Evolutionary conservation across 2,329 filamentous ascomycete genomes (phyloP).

Genomic region (Diaporthe amygdali): DNA sequence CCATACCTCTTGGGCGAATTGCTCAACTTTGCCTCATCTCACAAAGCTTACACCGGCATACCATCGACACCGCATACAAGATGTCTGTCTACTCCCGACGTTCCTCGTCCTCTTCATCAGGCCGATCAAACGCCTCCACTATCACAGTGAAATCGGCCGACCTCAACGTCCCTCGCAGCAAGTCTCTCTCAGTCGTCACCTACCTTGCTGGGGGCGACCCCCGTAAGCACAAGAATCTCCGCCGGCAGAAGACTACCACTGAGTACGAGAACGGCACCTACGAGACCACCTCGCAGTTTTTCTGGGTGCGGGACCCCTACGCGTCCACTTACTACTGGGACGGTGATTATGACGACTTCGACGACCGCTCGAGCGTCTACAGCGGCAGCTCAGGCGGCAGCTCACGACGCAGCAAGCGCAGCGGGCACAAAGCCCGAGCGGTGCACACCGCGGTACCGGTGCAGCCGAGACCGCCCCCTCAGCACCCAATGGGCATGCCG

Average conservation of each 20-base stretch:
- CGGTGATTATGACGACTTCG: slow-evolving; percentile 12
- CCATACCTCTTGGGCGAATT: not conserved
- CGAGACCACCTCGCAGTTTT: slow-evolving; percentile 13
- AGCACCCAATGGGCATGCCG: slow-evolving; percentile 4
- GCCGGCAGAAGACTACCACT: slow-evolving; percentile 21
- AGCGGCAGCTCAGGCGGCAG: slow-evolving; percentile 15
- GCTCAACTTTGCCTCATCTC: not conserved
- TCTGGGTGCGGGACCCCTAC: slow-evolving; percentile 25
- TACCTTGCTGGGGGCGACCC: slow-evolving; percentile 27
- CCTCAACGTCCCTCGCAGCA: slow-evolving; percentile 18
- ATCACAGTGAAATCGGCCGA: slow-evolving; percentile 19
- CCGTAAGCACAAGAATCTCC: slow-evolving; percentile 25
- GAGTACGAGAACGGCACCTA: slow-evolving; percentile 24
- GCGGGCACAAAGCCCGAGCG: slow-evolving; percentile 1
- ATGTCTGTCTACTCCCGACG: slow-evolving; percentile 25
- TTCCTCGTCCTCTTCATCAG: slow-evolving; percentile 23
- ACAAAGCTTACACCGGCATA: not conserved
- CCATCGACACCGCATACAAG: not conserved
- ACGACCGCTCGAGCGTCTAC: slow-evolving; percentile 14
- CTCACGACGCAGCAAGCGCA: slow-evolving; percentile 20
- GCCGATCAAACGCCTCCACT: slow-evolving; percentile 17
- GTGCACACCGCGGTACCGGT: not conserved
- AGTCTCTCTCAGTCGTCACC: slow-evolving; percentile 19
- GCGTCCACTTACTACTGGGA: slow-evolving; percentile 20
- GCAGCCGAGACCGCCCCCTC: slow-evolving; percentile 1